Evolutionary conservation across 1,139 yeast genomes (phyloP).

Genomic region (Nadsonia starkeyi-henricii): DNA sequence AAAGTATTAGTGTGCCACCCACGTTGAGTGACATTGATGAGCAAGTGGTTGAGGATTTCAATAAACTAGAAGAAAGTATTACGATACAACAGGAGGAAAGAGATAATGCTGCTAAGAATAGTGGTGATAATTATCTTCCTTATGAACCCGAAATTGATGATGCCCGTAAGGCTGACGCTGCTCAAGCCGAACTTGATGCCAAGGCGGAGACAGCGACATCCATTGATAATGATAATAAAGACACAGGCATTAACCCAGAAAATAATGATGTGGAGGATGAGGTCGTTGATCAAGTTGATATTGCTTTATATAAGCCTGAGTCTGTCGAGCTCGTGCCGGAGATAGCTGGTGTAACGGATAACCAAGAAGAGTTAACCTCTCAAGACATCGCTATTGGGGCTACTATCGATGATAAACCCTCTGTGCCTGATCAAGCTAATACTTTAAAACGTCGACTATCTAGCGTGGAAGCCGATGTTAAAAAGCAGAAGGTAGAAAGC

Average conservation of each 20-base stretch:
- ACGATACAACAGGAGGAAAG: background rate
- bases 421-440: background rate
- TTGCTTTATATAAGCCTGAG: background rate
- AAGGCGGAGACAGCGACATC: conserved; percentile 11
- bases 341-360: background rate
- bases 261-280: conserved; percentile 13
- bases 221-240: conserved; percentile 10
- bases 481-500: conserved; percentile 6
- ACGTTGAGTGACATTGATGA: background rate
- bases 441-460: conserved; percentile 1
- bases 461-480: background rate
- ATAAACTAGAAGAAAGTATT: background rate
- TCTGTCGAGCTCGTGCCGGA: background rate
- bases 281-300: conserved; percentile 5
- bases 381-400: conserved; percentile 1
- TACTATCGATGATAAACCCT: background rate
- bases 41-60: background rate
- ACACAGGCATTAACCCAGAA: conserved; percentile 6
- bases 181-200: conserved; percentile 4
- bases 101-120: background rate
- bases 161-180: background rate
- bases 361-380: background rate
- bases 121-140: too few species aligned
- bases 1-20: background rate
- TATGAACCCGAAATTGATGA: too few species aligned